These are phyloP conservation scores for Limnanthes douglasii DNA, from an alignment of 345 rosid genomes.

Conservation along the genomic window DNA sequence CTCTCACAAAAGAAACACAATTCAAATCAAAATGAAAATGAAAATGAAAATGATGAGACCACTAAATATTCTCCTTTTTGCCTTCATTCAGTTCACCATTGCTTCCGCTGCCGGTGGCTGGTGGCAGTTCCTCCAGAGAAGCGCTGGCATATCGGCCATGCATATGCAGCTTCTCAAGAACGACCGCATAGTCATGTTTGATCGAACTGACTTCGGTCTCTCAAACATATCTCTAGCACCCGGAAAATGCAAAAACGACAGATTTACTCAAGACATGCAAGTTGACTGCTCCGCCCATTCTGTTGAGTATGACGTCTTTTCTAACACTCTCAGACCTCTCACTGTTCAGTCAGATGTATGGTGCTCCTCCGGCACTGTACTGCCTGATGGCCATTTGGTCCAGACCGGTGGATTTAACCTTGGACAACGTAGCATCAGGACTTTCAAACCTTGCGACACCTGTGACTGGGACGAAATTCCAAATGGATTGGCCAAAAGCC, in stretches of 20 bases:
- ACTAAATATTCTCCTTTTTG: too few relatives aligned
- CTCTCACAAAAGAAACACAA: too few relatives aligned
- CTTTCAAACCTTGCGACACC: constrained; percentile 24
- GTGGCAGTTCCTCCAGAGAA: constrained; percentile 42
- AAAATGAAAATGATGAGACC: too few relatives aligned
- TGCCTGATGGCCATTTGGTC: constrained; percentile 35
- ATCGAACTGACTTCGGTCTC: constrained; percentile 61
- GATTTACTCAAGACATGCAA: too few relatives aligned
- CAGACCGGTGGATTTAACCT: constrained; percentile 57
- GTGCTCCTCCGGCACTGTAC: constrained; percentile 36
- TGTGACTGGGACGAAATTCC: constrained; percentile 57
- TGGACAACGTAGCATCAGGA: constrained; percentile 43
- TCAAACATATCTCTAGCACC: constrained; percentile 51
- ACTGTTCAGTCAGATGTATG: constrained; percentile 27
- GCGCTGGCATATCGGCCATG: constrained; percentile 73
- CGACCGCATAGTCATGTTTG: constrained; percentile 69
- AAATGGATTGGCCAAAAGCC: constrained; percentile 15
- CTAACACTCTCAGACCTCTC: constrained; percentile 26
- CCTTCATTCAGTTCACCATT: too few relatives aligned
- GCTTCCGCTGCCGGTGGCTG: constrained; percentile 40
- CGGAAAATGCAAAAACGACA: constrained; percentile 39
- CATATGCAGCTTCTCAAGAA: constrained; percentile 77
- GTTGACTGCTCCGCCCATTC: constrained; percentile 71
- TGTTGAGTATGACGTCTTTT: constrained; percentile 20
- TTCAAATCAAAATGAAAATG: too few relatives aligned